phyloP scores from a whole-genome alignment of 2,329 filamentous ascomycete species.

The Decorospora gaudefroyi region DNA sequence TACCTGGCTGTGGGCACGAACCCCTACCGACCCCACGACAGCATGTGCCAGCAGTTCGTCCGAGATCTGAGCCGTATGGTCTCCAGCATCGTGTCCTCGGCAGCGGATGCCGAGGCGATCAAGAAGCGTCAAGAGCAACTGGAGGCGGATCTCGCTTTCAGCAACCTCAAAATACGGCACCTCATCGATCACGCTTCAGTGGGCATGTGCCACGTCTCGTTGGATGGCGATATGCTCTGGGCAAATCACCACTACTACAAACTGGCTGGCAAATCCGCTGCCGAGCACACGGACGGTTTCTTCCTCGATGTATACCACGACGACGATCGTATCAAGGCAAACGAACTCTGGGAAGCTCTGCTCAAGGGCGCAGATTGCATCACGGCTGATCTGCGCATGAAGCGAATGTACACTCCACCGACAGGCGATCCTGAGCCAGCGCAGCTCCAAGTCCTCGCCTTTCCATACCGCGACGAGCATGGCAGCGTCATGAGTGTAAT shows the following conservation, averaged over 20 bases:
- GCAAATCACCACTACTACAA: conserved; percentile 44
- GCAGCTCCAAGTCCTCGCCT: conserved; percentile 41
- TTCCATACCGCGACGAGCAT: conserved; percentile 41
- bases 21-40: conserved; percentile 42
- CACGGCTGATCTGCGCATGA: conserved; percentile 36
- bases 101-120: conserved; percentile 27
- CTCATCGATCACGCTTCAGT: conserved; percentile 44
- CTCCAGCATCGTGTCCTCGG: conserved; percentile 36
- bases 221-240: conserved; percentile 41
- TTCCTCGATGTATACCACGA: conserved; percentile 39
- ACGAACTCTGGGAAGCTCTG: conserved; percentile 34
- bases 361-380: conserved; percentile 33
- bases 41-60: conserved; percentile 39
- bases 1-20: conserved; percentile 46
- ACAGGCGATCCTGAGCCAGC: conserved; percentile 39
- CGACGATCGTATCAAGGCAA: conserved; percentile 31
- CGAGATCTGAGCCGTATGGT: conserved; percentile 40
- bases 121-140: conserved; percentile 37
- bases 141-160: conserved; percentile 42
- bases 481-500: conserved; percentile 42
- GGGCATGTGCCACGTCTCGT: conserved; percentile 41
- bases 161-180: conserved; percentile 43
- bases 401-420: conserved; percentile 39
- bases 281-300: conserved; percentile 20
- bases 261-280: conserved; percentile 28